Percentiles rank a stretch among this genome's conserved stretches.
phyloP scores from a whole-genome alignment of 192 early-diverging fungal species.

The Backusella westeae region DNA sequence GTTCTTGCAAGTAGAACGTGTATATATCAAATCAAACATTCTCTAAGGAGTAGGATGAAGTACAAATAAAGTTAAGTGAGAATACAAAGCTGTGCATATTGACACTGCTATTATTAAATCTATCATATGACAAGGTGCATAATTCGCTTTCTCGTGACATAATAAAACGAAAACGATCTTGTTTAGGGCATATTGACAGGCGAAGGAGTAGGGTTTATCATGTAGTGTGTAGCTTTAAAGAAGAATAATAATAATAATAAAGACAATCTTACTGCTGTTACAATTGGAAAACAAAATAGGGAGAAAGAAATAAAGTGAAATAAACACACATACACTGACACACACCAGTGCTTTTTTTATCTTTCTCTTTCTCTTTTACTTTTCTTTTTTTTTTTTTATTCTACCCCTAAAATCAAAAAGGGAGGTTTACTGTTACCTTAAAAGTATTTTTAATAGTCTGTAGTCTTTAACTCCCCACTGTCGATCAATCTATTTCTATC shows the following conservation, averaged over 20 bases:
- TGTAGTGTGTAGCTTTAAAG: not conserved
- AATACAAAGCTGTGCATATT: not conserved
- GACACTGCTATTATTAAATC: not conserved
- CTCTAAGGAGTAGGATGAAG: not conserved
- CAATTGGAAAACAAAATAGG: not conserved
- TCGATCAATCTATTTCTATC: slow-evolving; percentile 10
- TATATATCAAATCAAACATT: not conserved
- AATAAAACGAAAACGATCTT: not conserved
- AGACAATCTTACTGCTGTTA: not conserved
- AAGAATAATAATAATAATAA: not conserved
- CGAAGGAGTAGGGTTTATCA: not conserved
- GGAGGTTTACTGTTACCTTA: slow-evolving; percentile 6
- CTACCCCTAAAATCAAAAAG: slow-evolving; percentile 8
- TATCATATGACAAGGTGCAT: not conserved
- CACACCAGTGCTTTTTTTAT: not conserved
- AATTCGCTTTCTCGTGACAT: not conserved
- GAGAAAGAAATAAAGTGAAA: not conserved
- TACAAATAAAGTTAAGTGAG: not conserved
- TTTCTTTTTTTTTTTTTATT: not conserved
- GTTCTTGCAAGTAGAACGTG: slow-evolving; percentile 1
- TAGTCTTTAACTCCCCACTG: slow-evolving; percentile 5
- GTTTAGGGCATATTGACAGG: slow-evolving; percentile 1
- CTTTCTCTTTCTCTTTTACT: no score
- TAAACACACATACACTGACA: not conserved
- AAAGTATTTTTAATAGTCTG: slow-evolving; percentile 6